These are phyloP conservation scores for Oenanthe javanica DNA, from an alignment of 140 eudicot species.

Conservation along the genomic window DNA sequence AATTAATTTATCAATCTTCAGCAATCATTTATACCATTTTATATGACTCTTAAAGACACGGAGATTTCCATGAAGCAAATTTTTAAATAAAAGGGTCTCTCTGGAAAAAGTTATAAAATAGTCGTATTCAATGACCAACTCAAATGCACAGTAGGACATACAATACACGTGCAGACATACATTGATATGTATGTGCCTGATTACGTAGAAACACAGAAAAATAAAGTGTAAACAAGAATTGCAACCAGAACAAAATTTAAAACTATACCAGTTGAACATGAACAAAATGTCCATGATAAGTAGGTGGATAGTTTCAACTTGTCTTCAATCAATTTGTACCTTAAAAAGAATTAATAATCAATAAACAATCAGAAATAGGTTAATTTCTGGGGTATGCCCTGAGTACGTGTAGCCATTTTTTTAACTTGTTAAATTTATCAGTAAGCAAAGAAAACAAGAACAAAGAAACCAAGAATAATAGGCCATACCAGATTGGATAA, in stretches of 20 bases:
- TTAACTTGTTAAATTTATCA: no score
- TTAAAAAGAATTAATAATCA: slow-evolving; percentile 21
- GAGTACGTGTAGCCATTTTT: no score
- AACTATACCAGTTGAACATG: slow-evolving; percentile 59
- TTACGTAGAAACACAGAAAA: background rate
- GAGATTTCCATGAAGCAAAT: background rate
- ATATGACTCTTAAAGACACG: background rate
- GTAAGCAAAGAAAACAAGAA: background rate
- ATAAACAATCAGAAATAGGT: background rate
- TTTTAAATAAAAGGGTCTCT: background rate
- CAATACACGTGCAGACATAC: background rate
- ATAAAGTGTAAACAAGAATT: background rate
- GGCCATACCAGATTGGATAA: slow-evolving; percentile 83
- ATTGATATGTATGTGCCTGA: background rate
- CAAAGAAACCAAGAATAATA: slow-evolving; percentile 23
- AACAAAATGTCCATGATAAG: slow-evolving; percentile 97
- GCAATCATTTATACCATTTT: background rate
- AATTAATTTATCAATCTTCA: background rate
- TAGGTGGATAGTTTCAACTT: slow-evolving; percentile 76
- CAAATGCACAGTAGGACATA: background rate
- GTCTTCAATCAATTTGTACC: slow-evolving; percentile 90
- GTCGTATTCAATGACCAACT: background rate
- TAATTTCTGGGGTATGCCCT: background rate
- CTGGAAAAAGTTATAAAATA: background rate
- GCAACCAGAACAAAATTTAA: background rate